Conservation (phyloP, 2,329 filamentous ascomycete genomes). For the Beauveria caledonica region DNA sequence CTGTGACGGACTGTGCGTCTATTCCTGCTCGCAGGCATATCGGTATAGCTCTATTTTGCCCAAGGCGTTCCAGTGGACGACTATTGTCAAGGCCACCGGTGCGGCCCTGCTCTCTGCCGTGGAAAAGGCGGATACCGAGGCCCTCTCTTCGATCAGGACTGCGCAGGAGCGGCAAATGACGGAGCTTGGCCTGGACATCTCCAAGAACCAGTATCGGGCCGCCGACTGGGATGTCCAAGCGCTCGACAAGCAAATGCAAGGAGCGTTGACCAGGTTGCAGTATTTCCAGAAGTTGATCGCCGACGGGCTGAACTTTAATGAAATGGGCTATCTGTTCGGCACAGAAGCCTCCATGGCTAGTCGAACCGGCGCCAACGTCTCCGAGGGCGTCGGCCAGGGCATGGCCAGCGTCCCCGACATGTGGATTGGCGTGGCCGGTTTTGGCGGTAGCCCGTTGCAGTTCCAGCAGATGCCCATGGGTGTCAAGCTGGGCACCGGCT, state of each 20-base stretch:
- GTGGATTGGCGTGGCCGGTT: constrained; percentile 6
- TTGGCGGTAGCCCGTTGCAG: neutral
- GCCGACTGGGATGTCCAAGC: constrained; percentile 10
- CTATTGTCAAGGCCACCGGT: constrained; percentile 5
- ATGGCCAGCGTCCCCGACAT: constrained; percentile 7
- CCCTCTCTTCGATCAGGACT: neutral
- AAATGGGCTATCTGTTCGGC: constrained; percentile 2
- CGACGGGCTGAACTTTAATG: constrained; percentile 3
- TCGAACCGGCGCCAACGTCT: constrained; percentile 5
- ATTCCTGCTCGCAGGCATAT: constrained; percentile 4
- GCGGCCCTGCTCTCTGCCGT: constrained; percentile 2
- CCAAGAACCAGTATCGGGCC: constrained; percentile 8
- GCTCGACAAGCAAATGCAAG: constrained; percentile 8
- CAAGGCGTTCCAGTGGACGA: neutral
- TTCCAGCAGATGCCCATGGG: constrained; percentile 11
- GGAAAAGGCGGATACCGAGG: constrained; percentile 1
- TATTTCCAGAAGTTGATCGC: constrained; percentile 6
- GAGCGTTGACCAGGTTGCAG: neutral
- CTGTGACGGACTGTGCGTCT: neutral
- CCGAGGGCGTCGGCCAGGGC: constrained; percentile 1
- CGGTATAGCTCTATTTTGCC: constrained; percentile 3
- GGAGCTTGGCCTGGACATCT: constrained; percentile 1
- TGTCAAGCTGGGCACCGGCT: constrained; percentile 8
- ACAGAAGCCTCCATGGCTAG: constrained; percentile 7
- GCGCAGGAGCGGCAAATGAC: constrained; percentile 7